Conservation (phyloP, 2,329 filamentous ascomycete genomes). For the Colletotrichum falcatum region DNA sequence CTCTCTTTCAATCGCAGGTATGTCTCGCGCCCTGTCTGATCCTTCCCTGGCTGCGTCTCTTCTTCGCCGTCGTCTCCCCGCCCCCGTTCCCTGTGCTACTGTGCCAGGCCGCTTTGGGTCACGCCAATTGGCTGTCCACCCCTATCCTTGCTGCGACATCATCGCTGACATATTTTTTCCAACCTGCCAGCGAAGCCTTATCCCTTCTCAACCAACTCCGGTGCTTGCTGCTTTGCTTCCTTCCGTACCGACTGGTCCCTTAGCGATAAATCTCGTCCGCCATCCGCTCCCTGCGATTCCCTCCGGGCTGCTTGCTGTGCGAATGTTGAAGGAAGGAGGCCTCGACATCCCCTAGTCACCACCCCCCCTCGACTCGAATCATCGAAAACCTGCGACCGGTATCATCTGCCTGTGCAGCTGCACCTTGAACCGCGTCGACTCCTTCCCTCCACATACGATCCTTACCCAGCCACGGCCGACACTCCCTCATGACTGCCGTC, state of each 20-base stretch:
- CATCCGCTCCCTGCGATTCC: conserved; percentile 18
- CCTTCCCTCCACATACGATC: conserved; percentile 9
- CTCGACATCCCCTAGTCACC: conserved; percentile 24
- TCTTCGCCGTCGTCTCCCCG: background rate
- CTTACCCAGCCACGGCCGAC: conserved; percentile 23
- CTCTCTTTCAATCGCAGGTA: conserved; percentile 37
- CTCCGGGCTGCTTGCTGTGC: conserved; percentile 14
- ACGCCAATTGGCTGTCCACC: conserved; percentile 40
- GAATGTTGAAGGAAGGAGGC: conserved; percentile 36
- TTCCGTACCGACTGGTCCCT: conserved; percentile 9
- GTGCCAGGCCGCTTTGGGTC: conserved; percentile 23
- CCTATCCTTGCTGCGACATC: conserved; percentile 42
- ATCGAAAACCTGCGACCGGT: conserved; percentile 14
- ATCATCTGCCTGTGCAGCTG: conserved; percentile 23
- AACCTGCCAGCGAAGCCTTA: conserved; percentile 38
- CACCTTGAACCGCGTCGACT: background rate
- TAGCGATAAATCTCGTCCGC: conserved; percentile 1
- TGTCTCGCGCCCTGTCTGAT: conserved; percentile 2
- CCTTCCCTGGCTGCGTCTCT: background rate
- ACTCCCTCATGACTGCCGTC: conserved; percentile 74
- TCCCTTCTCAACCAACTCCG: conserved; percentile 13
- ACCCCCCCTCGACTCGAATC: background rate
- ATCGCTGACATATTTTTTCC: conserved; percentile 39
- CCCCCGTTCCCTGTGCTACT: background rate
- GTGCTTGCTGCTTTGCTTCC: background rate